Percentiles rank a stretch among this genome's conserved stretches.
These are phyloP conservation scores for Magnusiomyces magnusii DNA, from an alignment of 1,139 yeast genomes.

Conservation along the genomic window DNA sequence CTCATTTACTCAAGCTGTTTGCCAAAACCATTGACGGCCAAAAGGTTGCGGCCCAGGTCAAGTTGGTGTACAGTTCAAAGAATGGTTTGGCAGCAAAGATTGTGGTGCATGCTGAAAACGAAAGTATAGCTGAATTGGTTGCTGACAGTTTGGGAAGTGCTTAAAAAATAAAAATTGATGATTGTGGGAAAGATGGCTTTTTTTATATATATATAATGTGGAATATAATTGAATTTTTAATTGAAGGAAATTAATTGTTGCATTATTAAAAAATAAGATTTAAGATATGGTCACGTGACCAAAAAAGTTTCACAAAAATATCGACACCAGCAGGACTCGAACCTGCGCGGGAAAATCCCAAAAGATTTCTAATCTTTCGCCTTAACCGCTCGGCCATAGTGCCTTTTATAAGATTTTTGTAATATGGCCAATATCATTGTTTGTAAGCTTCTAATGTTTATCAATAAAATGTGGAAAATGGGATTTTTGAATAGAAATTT, in stretches of 20 bases:
- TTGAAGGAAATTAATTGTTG: background rate
- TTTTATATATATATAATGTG: too few relatives aligned
- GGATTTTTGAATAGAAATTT: too few relatives aligned
- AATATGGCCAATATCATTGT: too few relatives aligned
- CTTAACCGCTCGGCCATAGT: slow-evolving; percentile 76
- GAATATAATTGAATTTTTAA: background rate
- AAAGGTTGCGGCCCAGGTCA: slow-evolving; percentile 60
- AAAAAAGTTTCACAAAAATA: too few relatives aligned
- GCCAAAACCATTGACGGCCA: slow-evolving; percentile 74
- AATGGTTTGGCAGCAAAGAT: slow-evolving; percentile 75
- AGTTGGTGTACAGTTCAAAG: slow-evolving; percentile 65
- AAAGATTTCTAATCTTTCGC: slow-evolving; percentile 63
- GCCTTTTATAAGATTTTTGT: too few relatives aligned
- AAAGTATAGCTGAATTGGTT: slow-evolving; percentile 28
- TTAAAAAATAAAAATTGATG: background rate
- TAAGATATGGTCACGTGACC: too few relatives aligned
- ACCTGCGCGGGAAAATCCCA: slow-evolving; percentile 67
- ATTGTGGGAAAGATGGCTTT: background rate
- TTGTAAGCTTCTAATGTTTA: too few relatives aligned
- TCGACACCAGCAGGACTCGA: slow-evolving; percentile 86
- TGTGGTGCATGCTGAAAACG: slow-evolving; percentile 57
- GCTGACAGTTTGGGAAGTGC: slow-evolving; percentile 26
- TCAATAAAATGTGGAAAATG: too few relatives aligned
- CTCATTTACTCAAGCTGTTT: slow-evolving; percentile 68
- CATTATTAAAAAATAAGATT: too few relatives aligned